Evolutionary conservation across 345 rosid genomes (phyloP).

Genomic region (Isatis tinctoria): DNA sequence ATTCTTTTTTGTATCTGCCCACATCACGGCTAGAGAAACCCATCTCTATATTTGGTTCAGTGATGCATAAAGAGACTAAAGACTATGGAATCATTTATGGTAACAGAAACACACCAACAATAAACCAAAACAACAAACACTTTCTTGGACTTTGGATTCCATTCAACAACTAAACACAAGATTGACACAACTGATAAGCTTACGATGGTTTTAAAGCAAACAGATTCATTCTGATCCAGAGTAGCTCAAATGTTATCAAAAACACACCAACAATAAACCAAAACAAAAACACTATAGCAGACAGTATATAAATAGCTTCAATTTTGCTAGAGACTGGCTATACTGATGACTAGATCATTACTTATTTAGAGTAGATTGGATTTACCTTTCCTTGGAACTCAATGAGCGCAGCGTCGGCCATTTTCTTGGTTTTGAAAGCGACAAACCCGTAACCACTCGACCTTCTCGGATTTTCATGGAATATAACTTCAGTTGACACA

Average conservation of each 20-base stretch:
- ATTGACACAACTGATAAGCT: background rate
- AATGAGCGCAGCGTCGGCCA: constrained; percentile 60
- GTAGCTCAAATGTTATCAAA: background rate
- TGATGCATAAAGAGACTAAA: background rate
- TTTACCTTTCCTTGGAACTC: constrained; percentile 69
- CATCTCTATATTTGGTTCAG: background rate
- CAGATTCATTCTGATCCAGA: background rate
- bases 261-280: background rate
- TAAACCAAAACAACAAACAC: background rate
- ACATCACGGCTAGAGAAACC: background rate
- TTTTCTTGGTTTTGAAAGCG: constrained; percentile 68
- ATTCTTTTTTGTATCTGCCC: background rate
- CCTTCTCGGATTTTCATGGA: constrained; percentile 67
- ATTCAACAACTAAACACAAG: background rate
- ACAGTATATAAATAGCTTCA: background rate
- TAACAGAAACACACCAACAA: constrained; percentile 4
- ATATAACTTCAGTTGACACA: constrained; percentile 62
- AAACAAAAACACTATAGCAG: background rate
- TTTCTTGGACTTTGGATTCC: background rate
- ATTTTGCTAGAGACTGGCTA: background rate
- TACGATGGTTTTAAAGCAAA: background rate
- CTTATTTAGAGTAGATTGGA: background rate
- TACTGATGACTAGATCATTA: background rate
- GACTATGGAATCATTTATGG: background rate
- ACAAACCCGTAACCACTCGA: constrained; percentile 83